A percentile compares a stretch with the other conserved stretches of the same genome.
Conservation (phyloP, 2,329 filamentous ascomycete genomes). For the Thielaviopsis populi region DNA sequence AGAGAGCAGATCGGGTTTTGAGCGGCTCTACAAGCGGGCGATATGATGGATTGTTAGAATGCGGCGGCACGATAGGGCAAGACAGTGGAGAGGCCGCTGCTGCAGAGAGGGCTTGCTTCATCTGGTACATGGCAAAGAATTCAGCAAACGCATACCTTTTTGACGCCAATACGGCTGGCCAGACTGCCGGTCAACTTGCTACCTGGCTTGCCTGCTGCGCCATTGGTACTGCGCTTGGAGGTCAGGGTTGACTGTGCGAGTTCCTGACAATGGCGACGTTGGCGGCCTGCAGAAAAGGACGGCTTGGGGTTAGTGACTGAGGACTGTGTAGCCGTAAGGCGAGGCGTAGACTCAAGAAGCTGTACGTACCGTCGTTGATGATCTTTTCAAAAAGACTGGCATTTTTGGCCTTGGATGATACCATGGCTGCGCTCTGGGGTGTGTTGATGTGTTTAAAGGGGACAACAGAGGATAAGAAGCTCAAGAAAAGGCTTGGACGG, state of each 20-base stretch:
- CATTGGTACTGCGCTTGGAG: slow-evolving; percentile 42
- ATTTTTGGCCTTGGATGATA: slow-evolving; percentile 27
- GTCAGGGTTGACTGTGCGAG: slow-evolving; percentile 57
- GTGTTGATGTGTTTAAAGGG: neutral
- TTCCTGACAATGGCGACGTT: slow-evolving; percentile 54
- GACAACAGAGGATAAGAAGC: neutral
- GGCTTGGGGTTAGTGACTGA: neutral
- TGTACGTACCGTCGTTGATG: slow-evolving; percentile 35
- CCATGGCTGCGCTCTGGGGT: neutral
- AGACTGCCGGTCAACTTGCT: slow-evolving; percentile 24
- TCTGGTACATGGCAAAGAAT: no score
- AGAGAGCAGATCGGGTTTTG: neutral
- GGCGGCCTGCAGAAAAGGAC: slow-evolving; percentile 33
- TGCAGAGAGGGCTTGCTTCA: no score
- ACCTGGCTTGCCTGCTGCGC: slow-evolving; percentile 26
- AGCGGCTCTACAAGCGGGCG: slow-evolving; percentile 1
- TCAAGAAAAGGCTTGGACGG: neutral
- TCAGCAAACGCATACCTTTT: slow-evolving; percentile 39
- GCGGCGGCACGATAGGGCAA: no score
- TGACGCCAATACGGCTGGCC: slow-evolving; percentile 57
- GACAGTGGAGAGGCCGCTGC: no score
- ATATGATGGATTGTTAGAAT: neutral
- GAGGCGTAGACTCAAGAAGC: neutral
- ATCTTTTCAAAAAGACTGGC: slow-evolving; percentile 40
- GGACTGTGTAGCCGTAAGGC: no score